Evolutionary conservation across 2,329 filamentous ascomycete species (phyloP).

Genomic region (Paecilomyces fulvus): DNA sequence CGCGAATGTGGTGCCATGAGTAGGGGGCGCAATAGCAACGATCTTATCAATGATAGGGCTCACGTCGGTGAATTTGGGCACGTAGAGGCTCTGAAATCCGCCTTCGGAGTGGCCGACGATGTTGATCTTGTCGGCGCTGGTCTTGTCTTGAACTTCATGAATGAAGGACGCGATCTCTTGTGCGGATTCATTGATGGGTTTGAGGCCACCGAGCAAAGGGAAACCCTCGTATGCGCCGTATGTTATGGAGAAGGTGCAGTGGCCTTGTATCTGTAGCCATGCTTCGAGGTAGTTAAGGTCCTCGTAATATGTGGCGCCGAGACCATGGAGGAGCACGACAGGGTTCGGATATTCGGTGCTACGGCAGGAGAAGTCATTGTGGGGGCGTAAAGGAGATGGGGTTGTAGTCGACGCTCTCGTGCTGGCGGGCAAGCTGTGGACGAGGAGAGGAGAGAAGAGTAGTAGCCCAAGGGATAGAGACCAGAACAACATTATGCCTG

Average conservation of each 20-base stretch:
- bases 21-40: constrained; percentile 29
- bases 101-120: constrained; percentile 39
- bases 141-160: constrained; percentile 25
- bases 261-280: constrained; percentile 29
- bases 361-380: constrained; percentile 28
- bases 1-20: constrained; percentile 24
- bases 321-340: constrained; percentile 28
- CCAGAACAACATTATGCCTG: neutral
- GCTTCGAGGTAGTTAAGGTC: constrained; percentile 28
- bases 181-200: constrained; percentile 30
- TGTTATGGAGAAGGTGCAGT: constrained; percentile 36
- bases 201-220: constrained; percentile 31
- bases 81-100: constrained; percentile 33
- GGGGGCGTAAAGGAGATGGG: neutral
- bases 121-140: constrained; percentile 31
- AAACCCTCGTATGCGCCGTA: constrained; percentile 33
- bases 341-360: constrained; percentile 21
- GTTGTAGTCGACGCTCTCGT: constrained; percentile 3
- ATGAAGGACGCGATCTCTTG: constrained; percentile 33
- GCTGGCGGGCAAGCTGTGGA: neutral
- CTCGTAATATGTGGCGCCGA: constrained; percentile 30
- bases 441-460: neutral
- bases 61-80: constrained; percentile 30
- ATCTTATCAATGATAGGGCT: constrained; percentile 22
- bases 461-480: neutral